Conservation (phyloP, 140 eudicot genomes). For the Senecio squalidus region DNA sequence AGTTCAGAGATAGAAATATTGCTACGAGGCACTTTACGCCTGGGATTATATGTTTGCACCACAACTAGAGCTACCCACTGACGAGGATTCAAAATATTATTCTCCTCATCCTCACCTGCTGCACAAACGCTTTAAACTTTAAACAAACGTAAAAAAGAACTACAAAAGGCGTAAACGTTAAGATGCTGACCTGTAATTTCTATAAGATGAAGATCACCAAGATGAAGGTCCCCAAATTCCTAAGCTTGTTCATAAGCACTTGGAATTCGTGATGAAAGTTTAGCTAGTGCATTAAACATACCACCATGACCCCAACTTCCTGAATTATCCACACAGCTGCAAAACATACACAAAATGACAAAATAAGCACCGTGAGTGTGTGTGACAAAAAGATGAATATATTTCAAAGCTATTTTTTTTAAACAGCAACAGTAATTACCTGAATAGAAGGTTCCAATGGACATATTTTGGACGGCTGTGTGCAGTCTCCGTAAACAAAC, state of each 20-base stretch:
- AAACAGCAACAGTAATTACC: slow-evolving; percentile 27
- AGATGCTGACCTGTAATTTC: slow-evolving; percentile 55
- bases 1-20: slow-evolving; percentile 64
- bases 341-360: slow-evolving; percentile 14
- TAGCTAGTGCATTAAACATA: slow-evolving; percentile 79
- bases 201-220: slow-evolving; percentile 90
- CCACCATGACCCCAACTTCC: slow-evolving; percentile 98
- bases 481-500: slow-evolving; percentile 95
- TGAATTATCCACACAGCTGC: slow-evolving; percentile 91
- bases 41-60: slow-evolving; percentile 81
- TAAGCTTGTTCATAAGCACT: slow-evolving; percentile 76
- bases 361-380: too few relatives aligned
- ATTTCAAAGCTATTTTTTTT: neutral
- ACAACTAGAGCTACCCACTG: slow-evolving; percentile 88
- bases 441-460: slow-evolving; percentile 65
- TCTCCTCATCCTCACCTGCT: slow-evolving; percentile 34
- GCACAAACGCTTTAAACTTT: slow-evolving; percentile 5
- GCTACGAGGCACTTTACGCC: slow-evolving; percentile 93
- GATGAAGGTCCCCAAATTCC: slow-evolving; percentile 87
- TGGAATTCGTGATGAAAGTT: slow-evolving; percentile 54
- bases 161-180: neutral
- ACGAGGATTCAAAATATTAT: slow-evolving; percentile 23
- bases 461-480: slow-evolving; percentile 56
- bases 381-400: neutral
- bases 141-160: slow-evolving; percentile 1